Percentiles rank a stretch among this genome's conserved stretches.
phyloP scores from a whole-genome alignment of 495 filamentous ascomycete species.

The Sabuloglossum arenarium region DNA sequence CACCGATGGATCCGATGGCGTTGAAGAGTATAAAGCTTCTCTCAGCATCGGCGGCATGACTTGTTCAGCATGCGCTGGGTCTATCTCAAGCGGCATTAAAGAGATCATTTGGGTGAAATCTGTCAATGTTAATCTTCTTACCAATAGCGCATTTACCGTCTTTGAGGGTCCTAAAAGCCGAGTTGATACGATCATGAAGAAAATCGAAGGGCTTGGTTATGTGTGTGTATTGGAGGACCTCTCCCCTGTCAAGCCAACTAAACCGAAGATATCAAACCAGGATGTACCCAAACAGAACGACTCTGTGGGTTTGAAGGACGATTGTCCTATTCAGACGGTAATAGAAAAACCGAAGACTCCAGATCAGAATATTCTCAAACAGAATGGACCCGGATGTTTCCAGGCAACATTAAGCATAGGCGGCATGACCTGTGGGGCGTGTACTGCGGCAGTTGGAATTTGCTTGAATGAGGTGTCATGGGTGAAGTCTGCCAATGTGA shows the following conservation, averaged over 20 bases:
- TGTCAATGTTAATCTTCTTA: slow-evolving; percentile 35
- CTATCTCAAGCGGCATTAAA: slow-evolving; percentile 28
- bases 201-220: slow-evolving; percentile 35
- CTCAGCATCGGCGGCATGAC: slow-evolving; percentile 47
- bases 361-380: background rate
- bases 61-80: slow-evolving; percentile 37
- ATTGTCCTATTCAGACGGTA: too few relatives aligned
- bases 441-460: slow-evolving; percentile 40
- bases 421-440: slow-evolving; percentile 74
- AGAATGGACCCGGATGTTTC: background rate
- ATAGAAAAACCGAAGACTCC: background rate
- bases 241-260: slow-evolving; percentile 5
- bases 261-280: background rate
- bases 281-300: background rate
- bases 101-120: slow-evolving; percentile 30
- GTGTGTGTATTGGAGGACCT: slow-evolving; percentile 22
- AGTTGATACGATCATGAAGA: slow-evolving; percentile 21
- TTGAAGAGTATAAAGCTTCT: slow-evolving; percentile 21
- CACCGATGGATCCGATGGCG: too few relatives aligned
- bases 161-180: slow-evolving; percentile 22
- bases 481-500: slow-evolving; percentile 42
- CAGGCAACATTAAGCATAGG: slow-evolving; percentile 44
- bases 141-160: slow-evolving; percentile 30
- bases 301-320: slow-evolving; percentile 11
- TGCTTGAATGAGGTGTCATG: slow-evolving; percentile 41